A percentile compares a stretch with the other conserved stretches of the same genome.
phyloP scores from a whole-genome alignment of 441 rosid genomes.

The Croton setiger region DNA sequence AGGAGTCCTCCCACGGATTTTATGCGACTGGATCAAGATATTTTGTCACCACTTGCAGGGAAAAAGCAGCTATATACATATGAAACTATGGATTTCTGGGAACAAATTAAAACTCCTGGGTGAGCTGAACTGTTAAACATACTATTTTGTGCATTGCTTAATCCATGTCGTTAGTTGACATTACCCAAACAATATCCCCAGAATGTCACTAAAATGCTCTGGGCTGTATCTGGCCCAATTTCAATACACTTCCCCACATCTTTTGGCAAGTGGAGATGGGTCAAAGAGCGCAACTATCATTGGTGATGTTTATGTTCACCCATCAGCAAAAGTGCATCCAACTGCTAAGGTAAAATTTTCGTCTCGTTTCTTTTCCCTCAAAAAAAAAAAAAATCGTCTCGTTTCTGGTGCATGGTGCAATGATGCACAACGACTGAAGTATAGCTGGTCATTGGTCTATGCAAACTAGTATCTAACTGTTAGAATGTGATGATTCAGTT shows the following conservation, averaged over 20 bases:
- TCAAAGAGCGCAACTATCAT: constrained; percentile 54
- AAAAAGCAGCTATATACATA: constrained; percentile 78
- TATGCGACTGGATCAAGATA: constrained; percentile 93
- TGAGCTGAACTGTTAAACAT: constrained; percentile 25
- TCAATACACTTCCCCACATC: constrained; percentile 59
- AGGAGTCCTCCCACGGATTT: constrained; percentile 69
- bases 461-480: neutral
- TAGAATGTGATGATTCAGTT: neutral
- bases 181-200: constrained; percentile 25
- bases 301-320: constrained; percentile 91
- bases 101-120: constrained; percentile 97
- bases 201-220: constrained; percentile 88
- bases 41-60: constrained; percentile 89
- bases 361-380: constrained; percentile 19
- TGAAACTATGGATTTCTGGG: constrained; percentile 91
- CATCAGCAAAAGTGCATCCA: constrained; percentile 95
- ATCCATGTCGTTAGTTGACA: constrained; percentile 1
- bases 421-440: neutral
- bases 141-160: neutral
- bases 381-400: too few relatives aligned
- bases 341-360: constrained; percentile 71
- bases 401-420: constrained; percentile 6
- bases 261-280: constrained; percentile 80
- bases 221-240: constrained; percentile 79
- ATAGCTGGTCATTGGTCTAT: neutral